Evolutionary conservation across 495 filamentous ascomycete genomes (phyloP), one percentile per base, ranked within the genome.

Genomic region (Geoglossum glabrum): DNA sequence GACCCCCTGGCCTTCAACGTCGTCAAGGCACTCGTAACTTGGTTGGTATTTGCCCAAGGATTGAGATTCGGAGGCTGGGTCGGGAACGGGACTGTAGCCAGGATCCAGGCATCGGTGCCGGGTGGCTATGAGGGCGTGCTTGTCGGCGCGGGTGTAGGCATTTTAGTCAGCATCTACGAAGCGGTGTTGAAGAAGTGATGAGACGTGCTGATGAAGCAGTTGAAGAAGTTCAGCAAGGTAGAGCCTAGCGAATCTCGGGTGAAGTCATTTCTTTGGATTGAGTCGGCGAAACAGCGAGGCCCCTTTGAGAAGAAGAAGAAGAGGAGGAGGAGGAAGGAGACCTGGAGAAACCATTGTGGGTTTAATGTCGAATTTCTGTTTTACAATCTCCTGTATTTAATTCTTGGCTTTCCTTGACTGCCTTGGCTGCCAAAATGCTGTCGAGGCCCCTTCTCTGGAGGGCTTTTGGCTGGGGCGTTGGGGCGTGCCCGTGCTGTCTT

Each of bases 1-100:
- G 92, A 98, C 66, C 90, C 90, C 23, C 70, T 96, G 60, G 83
- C 81, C 57, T 98, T 90, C 68, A 92, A 88, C 69, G 79, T 95
- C 55, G 79, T 78, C 63, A 94, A 93, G 74, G 89, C 82, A 0
- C 60, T 95, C 58, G 65, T 87, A 45, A 79, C 85, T 9, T 93
- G 84, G 66, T 70, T 87, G 4, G 81, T 94, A 9, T 95, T 90
- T 63, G 78, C 75, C 23, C 77, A 82, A 59, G 76, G 76, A n/a
- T 78, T 81, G 59, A 78, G 74, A 21, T 83, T 86, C 61, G 76
- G 78, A 61, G 82, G 81, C 17, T 76, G 30, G 52, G 26, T 84
- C 55, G 74, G 76, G 60, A 66, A 72, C 5, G 71, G 71, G 17
- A 73, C 79, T 7, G 74, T 90, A 7, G 70, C 69, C 6, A 75